These are phyloP conservation scores for Remersonia thermophila DNA, from an alignment of 2,329 filamentous ascomycete genomes.

Conservation along the genomic window DNA sequence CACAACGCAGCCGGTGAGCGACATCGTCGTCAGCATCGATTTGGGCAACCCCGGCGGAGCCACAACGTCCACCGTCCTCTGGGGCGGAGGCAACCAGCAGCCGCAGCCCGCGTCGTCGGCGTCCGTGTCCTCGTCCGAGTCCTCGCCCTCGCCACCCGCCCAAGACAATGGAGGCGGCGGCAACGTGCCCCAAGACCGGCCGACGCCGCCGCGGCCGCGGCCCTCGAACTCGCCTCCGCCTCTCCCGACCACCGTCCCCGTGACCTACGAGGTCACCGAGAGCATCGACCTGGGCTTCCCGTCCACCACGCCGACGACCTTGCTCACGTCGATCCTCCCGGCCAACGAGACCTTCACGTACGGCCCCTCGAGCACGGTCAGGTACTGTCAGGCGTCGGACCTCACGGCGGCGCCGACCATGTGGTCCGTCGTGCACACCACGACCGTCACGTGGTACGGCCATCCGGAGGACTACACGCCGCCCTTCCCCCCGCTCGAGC, in stretches of 20 bases:
- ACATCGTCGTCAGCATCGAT: not conserved
- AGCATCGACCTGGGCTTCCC: constrained; percentile 7
- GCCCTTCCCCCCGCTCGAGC: constrained; percentile 30
- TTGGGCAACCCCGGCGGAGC: not conserved
- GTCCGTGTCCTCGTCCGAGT: not conserved
- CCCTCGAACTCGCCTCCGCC: not conserved
- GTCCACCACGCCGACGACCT: constrained; percentile 5
- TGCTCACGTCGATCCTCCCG: constrained; percentile 5
- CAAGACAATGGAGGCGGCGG: too few relatives aligned
- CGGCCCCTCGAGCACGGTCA: constrained; percentile 5
- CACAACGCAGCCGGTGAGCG: too few relatives aligned
- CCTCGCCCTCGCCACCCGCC: not conserved
- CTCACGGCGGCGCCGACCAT: constrained; percentile 16
- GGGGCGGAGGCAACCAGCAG: not conserved
- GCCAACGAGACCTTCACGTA: constrained; percentile 6
- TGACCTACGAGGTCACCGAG: not conserved
- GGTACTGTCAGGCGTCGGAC: constrained; percentile 16
- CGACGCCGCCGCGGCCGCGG: too few relatives aligned
- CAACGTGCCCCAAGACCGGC: too few relatives aligned
- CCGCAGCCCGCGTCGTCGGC: not conserved
- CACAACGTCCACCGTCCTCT: not conserved
- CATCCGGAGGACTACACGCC: constrained; percentile 35
- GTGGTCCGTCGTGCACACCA: constrained; percentile 35
- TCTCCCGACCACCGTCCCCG: not conserved
- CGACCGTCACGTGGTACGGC: constrained; percentile 37